Percentiles rank a stretch among this genome's conserved stretches.
phyloP scores from a whole-genome alignment of 2,329 filamentous ascomycete species.

The Colletotrichum nymphaeae region DNA sequence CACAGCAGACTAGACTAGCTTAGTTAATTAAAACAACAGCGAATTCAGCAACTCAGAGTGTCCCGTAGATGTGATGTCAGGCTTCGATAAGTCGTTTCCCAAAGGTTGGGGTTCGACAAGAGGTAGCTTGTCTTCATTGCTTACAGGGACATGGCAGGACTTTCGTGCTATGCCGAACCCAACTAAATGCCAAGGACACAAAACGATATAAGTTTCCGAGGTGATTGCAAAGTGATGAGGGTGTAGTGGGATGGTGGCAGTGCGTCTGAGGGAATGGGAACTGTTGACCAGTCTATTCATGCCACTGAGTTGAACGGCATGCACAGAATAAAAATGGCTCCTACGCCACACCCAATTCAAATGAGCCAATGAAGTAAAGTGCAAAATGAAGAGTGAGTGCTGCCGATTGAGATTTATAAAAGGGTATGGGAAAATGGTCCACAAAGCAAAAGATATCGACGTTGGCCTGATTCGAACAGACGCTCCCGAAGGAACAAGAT shows the following conservation, averaged over 20 bases:
- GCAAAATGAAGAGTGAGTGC: neutral
- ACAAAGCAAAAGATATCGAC: neutral
- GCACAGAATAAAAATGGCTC: too few relatives aligned
- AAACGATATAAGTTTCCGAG: too few relatives aligned
- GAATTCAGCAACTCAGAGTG: neutral
- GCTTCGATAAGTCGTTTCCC: neutral
- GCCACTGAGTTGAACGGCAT: too few relatives aligned
- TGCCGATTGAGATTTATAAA: neutral
- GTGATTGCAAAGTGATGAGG: too few relatives aligned
- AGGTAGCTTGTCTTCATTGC: neutral
- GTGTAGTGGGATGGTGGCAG: too few relatives aligned
- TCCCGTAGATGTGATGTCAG: neutral
- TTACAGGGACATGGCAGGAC: neutral
- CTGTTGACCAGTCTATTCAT: too few relatives aligned
- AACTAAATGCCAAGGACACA: too few relatives aligned
- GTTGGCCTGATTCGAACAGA: constrained; percentile 36
- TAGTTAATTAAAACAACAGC: constrained; percentile 29
- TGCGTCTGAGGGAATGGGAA: too few relatives aligned
- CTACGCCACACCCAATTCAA: too few relatives aligned
- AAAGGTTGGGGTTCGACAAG: neutral
- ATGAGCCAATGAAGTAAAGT: too few relatives aligned
- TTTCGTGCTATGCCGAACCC: too few relatives aligned
- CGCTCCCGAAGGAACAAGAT: constrained; percentile 35
- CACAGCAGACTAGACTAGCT: constrained; percentile 24
- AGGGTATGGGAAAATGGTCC: neutral